Percentiles rank a stretch among this genome's conserved stretches.
Evolutionary conservation across 352 stramenopile species (phyloP).

Genomic region (Hyaloperonospora brassicae): DNA sequence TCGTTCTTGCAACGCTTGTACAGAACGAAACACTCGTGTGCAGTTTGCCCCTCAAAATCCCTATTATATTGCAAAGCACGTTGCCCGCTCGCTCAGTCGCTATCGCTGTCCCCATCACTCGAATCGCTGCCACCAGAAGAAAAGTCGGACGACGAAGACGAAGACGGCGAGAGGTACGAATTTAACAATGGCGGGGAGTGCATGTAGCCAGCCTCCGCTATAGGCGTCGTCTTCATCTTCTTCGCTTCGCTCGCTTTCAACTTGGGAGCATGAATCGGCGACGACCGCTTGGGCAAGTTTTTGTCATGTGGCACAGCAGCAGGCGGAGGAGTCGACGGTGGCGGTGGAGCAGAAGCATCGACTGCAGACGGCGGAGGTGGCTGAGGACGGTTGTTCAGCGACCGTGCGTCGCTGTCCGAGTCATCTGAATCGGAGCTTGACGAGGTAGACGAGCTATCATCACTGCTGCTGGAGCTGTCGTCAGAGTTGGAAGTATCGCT

Average conservation of each 20-base stretch:
- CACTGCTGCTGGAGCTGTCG: slow-evolving; percentile 32
- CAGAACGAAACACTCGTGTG: slow-evolving; percentile 19
- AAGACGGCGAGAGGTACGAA: slow-evolving; percentile 55
- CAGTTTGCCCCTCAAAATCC: slow-evolving; percentile 9
- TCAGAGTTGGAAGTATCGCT: slow-evolving; percentile 68
- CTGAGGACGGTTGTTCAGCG: slow-evolving; percentile 11
- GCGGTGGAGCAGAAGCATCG: slow-evolving; percentile 19
- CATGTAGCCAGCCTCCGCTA: slow-evolving; percentile 16
- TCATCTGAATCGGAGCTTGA: slow-evolving; percentile 33
- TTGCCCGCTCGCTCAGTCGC: slow-evolving; percentile 15
- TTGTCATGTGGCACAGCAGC: slow-evolving; percentile 10
- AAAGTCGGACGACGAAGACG: slow-evolving; percentile 77
- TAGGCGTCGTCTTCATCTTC: slow-evolving; percentile 17
- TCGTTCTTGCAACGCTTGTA: slow-evolving; percentile 13
- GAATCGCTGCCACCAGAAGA: slow-evolving; percentile 72
- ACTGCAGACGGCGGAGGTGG: slow-evolving; percentile 18
- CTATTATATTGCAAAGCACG: slow-evolving; percentile 8
- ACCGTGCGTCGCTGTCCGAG: slow-evolving; percentile 24
- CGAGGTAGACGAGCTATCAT: slow-evolving; percentile 29
- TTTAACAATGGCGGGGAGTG: slow-evolving; percentile 41
- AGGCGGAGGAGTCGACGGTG: slow-evolving; percentile 25
- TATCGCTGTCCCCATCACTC: slow-evolving; percentile 40
- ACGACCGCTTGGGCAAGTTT: slow-evolving; percentile 9
- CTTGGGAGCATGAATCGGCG: slow-evolving; percentile 9
- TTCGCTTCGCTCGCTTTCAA: slow-evolving; percentile 5